These are phyloP conservation scores for Penicillium sp. DNA, from an alignment of 2,329 filamentous ascomycete genomes.

Conservation along the genomic window DNA sequence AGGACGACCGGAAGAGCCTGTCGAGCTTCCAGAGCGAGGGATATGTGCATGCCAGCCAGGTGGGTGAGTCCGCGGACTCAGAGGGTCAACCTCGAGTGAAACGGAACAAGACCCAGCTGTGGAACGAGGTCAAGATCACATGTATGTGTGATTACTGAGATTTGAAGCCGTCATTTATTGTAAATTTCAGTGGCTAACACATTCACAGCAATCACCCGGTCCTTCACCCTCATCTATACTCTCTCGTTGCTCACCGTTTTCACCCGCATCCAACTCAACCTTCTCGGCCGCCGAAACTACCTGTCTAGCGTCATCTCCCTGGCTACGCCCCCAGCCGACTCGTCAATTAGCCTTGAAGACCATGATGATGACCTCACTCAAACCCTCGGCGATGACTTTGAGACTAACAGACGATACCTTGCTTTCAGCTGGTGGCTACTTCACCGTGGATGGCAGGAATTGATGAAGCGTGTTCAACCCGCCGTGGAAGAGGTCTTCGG, in stretches of 20 bases:
- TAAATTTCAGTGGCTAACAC: neutral
- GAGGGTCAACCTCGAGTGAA: constrained; percentile 60
- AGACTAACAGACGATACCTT: constrained; percentile 91
- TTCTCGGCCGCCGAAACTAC: constrained; percentile 92
- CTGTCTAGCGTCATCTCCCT: constrained; percentile 92
- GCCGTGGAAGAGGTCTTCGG: constrained; percentile 90
- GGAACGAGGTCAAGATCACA: constrained; percentile 96
- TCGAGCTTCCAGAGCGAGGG: constrained; percentile 78
- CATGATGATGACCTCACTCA: constrained; percentile 90
- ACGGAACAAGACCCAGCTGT: constrained; percentile 89
- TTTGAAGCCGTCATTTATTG: neutral
- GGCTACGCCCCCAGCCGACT: constrained; percentile 72
- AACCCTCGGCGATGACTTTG: constrained; percentile 88
- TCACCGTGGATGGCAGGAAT: constrained; percentile 82
- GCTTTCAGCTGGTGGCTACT: constrained; percentile 98
- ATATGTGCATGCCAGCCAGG: constrained; percentile 81
- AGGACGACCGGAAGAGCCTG: constrained; percentile 81
- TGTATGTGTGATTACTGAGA: constrained; percentile 57
- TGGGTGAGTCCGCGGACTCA: constrained; percentile 58
- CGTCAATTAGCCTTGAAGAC: constrained; percentile 87
- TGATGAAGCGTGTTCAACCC: constrained; percentile 79
- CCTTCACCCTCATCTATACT: constrained; percentile 91
- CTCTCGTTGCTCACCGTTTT: constrained; percentile 86
- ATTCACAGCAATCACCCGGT: constrained; percentile 76
- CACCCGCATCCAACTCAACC: constrained; percentile 93